Conservation (phyloP, 805 yeast genomes). For the Candida pseudofarinosa region DNA sequence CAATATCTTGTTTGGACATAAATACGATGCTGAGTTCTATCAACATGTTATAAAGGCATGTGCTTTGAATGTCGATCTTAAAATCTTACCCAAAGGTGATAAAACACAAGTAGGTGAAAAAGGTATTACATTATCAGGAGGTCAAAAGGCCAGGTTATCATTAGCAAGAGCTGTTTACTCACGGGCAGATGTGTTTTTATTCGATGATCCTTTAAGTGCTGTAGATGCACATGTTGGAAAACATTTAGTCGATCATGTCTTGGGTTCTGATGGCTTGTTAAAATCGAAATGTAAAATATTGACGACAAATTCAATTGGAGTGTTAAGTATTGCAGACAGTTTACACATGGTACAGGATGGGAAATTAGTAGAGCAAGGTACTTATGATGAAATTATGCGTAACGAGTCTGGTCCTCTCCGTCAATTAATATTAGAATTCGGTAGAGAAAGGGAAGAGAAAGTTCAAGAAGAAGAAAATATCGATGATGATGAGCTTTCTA, state of each 20-base stretch:
- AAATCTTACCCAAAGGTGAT: slow-evolving; percentile 83
- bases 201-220: slow-evolving; percentile 93
- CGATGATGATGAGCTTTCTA: slow-evolving; percentile 28
- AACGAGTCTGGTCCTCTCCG: slow-evolving; percentile 46
- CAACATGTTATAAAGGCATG: slow-evolving; percentile 80
- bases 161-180: slow-evolving; percentile 95
- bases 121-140: slow-evolving; percentile 94
- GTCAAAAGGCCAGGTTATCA: slow-evolving; percentile 93
- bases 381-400: slow-evolving; percentile 49
- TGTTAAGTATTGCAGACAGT: slow-evolving; percentile 67
- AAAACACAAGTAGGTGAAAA: slow-evolving; percentile 93
- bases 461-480: slow-evolving; percentile 12
- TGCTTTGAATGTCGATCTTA: slow-evolving; percentile 76
- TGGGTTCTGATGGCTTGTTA: slow-evolving; percentile 77
- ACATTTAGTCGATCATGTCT: slow-evolving; percentile 75
- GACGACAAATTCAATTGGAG: slow-evolving; percentile 85
- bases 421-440: slow-evolving; percentile 59
- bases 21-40: slow-evolving; percentile 77
- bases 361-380: slow-evolving; percentile 61
- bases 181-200: slow-evolving; percentile 83
- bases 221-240: slow-evolving; percentile 97
- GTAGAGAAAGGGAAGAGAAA: slow-evolving; percentile 37
- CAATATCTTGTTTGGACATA: slow-evolving; percentile 86
- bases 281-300: slow-evolving; percentile 69
- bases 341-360: slow-evolving; percentile 71